phyloP scores from a whole-genome alignment of 2,329 filamentous ascomycete species.

The Tolypocladium pustulatum region DNA sequence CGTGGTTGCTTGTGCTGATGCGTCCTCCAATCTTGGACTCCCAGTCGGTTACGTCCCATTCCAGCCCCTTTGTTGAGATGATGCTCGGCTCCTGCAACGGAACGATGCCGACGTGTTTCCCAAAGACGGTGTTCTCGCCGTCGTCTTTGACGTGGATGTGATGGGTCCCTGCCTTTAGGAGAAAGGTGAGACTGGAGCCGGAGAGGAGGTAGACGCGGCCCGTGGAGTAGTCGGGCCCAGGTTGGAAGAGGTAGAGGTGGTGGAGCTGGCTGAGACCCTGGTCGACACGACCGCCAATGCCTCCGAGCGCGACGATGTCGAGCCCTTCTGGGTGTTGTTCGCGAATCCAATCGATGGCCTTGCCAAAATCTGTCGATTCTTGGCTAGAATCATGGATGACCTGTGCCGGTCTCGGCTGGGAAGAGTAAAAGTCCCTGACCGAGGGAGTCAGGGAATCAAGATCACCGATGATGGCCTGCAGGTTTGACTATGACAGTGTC shows the following conservation, averaged over 20 bases:
- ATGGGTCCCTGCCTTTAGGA: slow-evolving; percentile 62
- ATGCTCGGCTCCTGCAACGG: slow-evolving; percentile 67
- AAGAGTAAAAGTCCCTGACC: slow-evolving; percentile 56
- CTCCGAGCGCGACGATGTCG: slow-evolving; percentile 73
- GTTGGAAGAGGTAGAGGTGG: slow-evolving; percentile 61
- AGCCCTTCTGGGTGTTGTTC: slow-evolving; percentile 20
- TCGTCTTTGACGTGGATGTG: slow-evolving; percentile 51
- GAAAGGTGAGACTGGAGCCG: slow-evolving; percentile 69
- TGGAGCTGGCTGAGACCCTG: slow-evolving; percentile 85
- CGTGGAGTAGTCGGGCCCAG: slow-evolving; percentile 32
- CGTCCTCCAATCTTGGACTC: slow-evolving; percentile 62
- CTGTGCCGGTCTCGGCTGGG: slow-evolving; percentile 35
- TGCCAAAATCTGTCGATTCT: slow-evolving; percentile 83
- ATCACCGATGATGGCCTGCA: slow-evolving; percentile 75
- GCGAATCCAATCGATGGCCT: slow-evolving; percentile 57
- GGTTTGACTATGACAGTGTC: slow-evolving; percentile 33
- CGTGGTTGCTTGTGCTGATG: slow-evolving; percentile 74
- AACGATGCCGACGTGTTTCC: slow-evolving; percentile 74
- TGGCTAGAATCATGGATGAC: slow-evolving; percentile 70
- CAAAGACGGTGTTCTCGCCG: slow-evolving; percentile 45
- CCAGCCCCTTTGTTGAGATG: slow-evolving; percentile 72
- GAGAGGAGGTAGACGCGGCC: slow-evolving; percentile 70
- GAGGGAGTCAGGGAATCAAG: slow-evolving; percentile 68
- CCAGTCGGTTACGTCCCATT: slow-evolving; percentile 88
- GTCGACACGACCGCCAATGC: slow-evolving; percentile 82